Percentiles rank a stretch among this genome's conserved stretches.
Evolutionary conservation across 768 basidiomycete genomes (phyloP).

Genomic region (Gautieria morchelliformis): DNA sequence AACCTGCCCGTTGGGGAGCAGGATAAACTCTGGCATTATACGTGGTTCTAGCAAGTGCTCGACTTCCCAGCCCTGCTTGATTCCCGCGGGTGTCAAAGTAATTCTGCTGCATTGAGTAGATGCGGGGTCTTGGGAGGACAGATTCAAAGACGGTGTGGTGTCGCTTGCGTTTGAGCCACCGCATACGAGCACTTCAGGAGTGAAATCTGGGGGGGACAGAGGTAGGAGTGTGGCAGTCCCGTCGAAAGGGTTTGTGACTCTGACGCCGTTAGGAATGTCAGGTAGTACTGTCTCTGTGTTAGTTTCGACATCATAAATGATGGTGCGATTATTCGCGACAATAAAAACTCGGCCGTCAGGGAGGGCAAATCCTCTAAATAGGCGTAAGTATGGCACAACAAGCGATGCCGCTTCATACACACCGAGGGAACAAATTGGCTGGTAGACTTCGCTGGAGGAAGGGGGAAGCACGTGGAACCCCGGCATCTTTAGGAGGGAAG

Average conservation of each 20-base stretch:
- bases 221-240: constrained; percentile 22
- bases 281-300: constrained; percentile 27
- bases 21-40: constrained; percentile 26
- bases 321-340: constrained; percentile 57
- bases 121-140: constrained; percentile 20
- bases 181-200: constrained; percentile 21
- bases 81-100: constrained; percentile 19
- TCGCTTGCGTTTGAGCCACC: constrained; percentile 19
- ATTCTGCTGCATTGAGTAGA: constrained; percentile 29
- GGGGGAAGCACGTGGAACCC: constrained; percentile 11
- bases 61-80: constrained; percentile 23
- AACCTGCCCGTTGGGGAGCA: constrained; percentile 27
- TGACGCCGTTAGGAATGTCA: constrained; percentile 27
- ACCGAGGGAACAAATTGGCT: constrained; percentile 4
- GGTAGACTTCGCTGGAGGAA: constrained; percentile 1
- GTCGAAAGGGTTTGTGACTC: constrained; percentile 23
- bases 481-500: constrained; percentile 23
- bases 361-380: constrained; percentile 9
- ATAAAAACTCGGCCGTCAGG: constrained; percentile 55
- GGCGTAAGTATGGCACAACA: not conserved
- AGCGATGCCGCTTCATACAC: not conserved
- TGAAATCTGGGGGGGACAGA: constrained; percentile 21
- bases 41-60: too few relatives aligned
- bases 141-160: constrained; percentile 9
- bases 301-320: constrained; percentile 26